A percentile compares a stretch with the other conserved stretches of the same genome.
These are phyloP conservation scores for Gossypium mustelinum DNA, from an alignment of 345 rosid genomes.

Conservation along the genomic window DNA sequence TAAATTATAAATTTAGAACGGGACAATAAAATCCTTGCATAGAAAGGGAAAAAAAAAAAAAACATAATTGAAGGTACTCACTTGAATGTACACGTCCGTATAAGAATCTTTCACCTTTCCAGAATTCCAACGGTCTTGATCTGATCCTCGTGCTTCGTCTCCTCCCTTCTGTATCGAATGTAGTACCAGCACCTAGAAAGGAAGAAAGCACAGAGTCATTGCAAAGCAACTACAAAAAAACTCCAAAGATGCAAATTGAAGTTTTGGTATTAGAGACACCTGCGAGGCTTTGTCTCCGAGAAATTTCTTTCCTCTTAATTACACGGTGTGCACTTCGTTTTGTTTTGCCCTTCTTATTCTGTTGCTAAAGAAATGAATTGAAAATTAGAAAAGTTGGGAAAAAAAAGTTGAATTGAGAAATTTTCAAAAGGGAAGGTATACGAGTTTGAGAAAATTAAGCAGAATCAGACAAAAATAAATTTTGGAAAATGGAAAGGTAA, in stretches of 20 bases:
- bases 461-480: not conserved
- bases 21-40: not conserved
- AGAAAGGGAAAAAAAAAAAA: no score
- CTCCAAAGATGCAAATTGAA: slow-evolving; percentile 1
- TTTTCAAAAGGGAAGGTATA: not conserved
- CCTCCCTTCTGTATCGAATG: slow-evolving; percentile 43
- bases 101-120: slow-evolving; percentile 95
- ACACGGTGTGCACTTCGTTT: slow-evolving; percentile 22
- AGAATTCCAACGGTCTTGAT: slow-evolving; percentile 85
- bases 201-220: slow-evolving; percentile 4
- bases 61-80: slow-evolving; percentile 34
- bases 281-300: slow-evolving; percentile 80
- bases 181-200: slow-evolving; percentile 55
- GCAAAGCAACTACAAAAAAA: not conserved
- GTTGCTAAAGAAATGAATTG: slow-evolving; percentile 24
- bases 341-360: slow-evolving; percentile 38
- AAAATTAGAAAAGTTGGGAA: not conserved
- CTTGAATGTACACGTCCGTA: slow-evolving; percentile 84
- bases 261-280: slow-evolving; percentile 40
- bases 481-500: not conserved
- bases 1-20: not conserved
- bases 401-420: not conserved
- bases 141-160: slow-evolving; percentile 86
- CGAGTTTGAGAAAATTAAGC: not conserved
- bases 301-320: slow-evolving; percentile 28